Percentiles rank a stretch among this genome's conserved stretches.
Conservation (phyloP, 1,139 yeast species). For the Diutina rugosa region DNA sequence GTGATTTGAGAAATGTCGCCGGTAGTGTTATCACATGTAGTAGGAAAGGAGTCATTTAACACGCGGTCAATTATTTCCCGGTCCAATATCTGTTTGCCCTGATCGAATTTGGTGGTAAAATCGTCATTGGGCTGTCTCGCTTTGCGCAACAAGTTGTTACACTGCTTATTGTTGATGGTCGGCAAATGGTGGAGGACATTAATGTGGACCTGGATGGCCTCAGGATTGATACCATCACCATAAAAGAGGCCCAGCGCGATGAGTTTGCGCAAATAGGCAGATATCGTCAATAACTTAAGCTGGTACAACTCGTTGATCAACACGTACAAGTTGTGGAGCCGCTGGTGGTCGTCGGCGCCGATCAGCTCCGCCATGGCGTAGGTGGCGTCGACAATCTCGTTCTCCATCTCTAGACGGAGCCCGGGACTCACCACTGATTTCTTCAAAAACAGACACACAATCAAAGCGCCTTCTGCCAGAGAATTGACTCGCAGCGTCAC, state of each 20-base stretch:
- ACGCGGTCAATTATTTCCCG: conserved; percentile 14
- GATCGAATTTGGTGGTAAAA: conserved; percentile 19
- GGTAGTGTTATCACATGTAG: conserved; percentile 5
- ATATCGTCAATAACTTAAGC: conserved; percentile 39
- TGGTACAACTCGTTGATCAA: conserved; percentile 44
- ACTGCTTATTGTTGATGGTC: conserved; percentile 34
- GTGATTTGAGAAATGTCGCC: conserved; percentile 9
- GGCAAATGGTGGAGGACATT: conserved; percentile 43
- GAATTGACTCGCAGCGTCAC: conserved; percentile 4
- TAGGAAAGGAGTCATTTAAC: conserved; percentile 6
- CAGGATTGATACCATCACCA: conserved; percentile 13
- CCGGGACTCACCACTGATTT: conserved; percentile 14
- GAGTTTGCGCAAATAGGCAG: conserved; percentile 61
- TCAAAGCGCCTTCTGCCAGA: conserved; percentile 22
- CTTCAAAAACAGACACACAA: conserved; percentile 26
- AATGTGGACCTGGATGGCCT: conserved; percentile 27
- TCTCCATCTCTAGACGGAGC: conserved; percentile 32
- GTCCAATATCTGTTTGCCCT: conserved; percentile 16
- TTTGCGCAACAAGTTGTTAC: conserved; percentile 34
- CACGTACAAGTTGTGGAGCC: conserved; percentile 26
- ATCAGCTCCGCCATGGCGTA: conserved; percentile 12
- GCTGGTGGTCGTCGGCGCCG: conserved; percentile 4
- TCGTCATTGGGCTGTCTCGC: conserved; percentile 20
- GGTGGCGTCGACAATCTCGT: conserved; percentile 22
- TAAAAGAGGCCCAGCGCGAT: conserved; percentile 79